These are phyloP conservation scores for Rhizoclosmatium globosum DNA, from an alignment of 192 early-diverging fungal genomes.

Conservation along the genomic window DNA sequence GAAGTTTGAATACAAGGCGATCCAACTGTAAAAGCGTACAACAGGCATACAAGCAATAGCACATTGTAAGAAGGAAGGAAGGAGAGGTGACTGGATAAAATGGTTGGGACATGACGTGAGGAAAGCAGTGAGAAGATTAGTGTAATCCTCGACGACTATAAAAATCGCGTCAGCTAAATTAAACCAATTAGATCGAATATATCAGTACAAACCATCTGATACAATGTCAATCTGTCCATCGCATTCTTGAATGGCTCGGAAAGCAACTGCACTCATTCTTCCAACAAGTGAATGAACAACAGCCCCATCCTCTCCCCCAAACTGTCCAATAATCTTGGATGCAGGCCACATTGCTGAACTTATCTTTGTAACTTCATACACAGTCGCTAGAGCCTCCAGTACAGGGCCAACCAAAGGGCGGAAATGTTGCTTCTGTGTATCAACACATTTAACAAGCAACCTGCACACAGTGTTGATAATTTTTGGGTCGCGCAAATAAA, in stretches of 20 bases:
- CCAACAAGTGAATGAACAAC: constrained; percentile 68
- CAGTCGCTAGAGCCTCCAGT: constrained; percentile 66
- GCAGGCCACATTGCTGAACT: constrained; percentile 86
- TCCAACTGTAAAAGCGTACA: constrained; percentile 39
- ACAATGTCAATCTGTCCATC: constrained; percentile 59
- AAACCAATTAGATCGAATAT: constrained; percentile 9
- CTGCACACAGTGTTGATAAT: constrained; percentile 56
- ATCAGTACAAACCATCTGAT: constrained; percentile 68
- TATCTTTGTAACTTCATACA: constrained; percentile 73
- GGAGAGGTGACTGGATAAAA: constrained; percentile 61
- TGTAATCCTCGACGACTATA: constrained; percentile 83
- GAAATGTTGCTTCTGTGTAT: constrained; percentile 65
- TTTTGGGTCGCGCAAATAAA: constrained; percentile 60
- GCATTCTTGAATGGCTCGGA: constrained; percentile 61
- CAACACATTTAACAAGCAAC: constrained; percentile 67
- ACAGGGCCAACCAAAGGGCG: constrained; percentile 63
- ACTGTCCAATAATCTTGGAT: constrained; percentile 68
- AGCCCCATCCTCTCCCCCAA: constrained; percentile 62
- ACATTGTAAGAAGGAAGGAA: constrained; percentile 68
- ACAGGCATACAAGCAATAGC: constrained; percentile 65
- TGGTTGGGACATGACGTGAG: constrained; percentile 61
- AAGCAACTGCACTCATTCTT: constrained; percentile 70
- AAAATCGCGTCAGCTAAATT: constrained; percentile 11
- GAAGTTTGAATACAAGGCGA: constrained; percentile 35
- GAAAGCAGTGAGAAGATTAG: constrained; percentile 61